Conservation (phyloP, 2,329 filamentous ascomycete species). For the Claviceps humidiphila region DNA sequence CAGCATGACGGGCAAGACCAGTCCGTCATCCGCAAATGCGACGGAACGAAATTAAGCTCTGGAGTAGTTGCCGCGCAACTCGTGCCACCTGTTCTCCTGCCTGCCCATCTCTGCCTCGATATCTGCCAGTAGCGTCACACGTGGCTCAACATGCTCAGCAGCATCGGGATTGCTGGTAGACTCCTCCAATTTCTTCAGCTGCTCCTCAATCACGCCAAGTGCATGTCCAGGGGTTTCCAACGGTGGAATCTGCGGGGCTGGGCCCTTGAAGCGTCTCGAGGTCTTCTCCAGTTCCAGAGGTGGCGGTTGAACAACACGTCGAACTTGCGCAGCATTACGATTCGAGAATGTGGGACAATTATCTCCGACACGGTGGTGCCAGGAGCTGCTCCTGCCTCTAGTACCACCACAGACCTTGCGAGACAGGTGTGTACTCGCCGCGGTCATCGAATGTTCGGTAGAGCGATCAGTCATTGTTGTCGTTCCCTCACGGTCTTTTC, state of each 20-base stretch:
- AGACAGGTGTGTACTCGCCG: background rate
- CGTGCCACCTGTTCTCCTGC: conserved; percentile 47
- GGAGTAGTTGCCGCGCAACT: conserved; percentile 38
- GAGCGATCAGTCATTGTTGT: conserved; percentile 29
- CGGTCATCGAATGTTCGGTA: conserved; percentile 5
- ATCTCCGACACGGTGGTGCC: conserved; percentile 47
- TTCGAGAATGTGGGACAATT: conserved; percentile 45
- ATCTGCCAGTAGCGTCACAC: conserved; percentile 39
- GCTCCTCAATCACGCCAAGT: conserved; percentile 35
- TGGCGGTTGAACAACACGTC: conserved; percentile 42
- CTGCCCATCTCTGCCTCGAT: conserved; percentile 49
- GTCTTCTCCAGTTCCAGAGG: conserved; percentile 37
- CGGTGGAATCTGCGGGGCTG: conserved; percentile 36
- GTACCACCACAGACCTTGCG: conserved; percentile 8
- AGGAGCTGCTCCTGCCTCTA: conserved; percentile 15
- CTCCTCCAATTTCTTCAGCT: conserved; percentile 36
- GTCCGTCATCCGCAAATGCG: too few species aligned
- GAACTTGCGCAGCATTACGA: conserved; percentile 29
- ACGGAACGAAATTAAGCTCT: conserved; percentile 18
- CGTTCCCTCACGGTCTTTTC: conserved; percentile 15
- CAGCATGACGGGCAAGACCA: too few species aligned
- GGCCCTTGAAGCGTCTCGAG: conserved; percentile 29
- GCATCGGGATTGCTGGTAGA: conserved; percentile 18
- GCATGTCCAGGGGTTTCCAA: conserved; percentile 38
- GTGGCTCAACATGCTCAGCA: conserved; percentile 25